Percentiles rank a stretch among this genome's conserved stretches.
phyloP scores from a whole-genome alignment of 2,329 filamentous ascomycete genomes.

The Aspergillus amoenus region DNA sequence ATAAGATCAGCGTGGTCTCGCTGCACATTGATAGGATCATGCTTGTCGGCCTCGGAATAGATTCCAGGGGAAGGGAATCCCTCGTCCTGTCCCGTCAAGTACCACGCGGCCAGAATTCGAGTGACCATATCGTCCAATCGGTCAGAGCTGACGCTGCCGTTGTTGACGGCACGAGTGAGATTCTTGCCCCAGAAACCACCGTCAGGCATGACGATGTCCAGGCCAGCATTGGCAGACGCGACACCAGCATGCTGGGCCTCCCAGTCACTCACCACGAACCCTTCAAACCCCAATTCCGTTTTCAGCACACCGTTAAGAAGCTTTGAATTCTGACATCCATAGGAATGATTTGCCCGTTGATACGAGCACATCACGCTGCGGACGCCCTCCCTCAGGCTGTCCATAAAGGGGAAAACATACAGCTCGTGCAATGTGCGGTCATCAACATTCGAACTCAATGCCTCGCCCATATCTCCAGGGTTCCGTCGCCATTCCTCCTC shows the following conservation, averaged over 20 bases:
- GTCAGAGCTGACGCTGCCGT: constrained; percentile 56
- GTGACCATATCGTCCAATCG: constrained; percentile 63
- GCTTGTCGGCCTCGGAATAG: constrained; percentile 17
- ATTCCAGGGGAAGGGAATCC: constrained; percentile 21
- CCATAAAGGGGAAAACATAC: constrained; percentile 66
- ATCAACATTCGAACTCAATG: constrained; percentile 55
- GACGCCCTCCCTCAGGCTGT: constrained; percentile 58
- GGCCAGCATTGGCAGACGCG: constrained; percentile 24
- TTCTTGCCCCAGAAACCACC: constrained; percentile 25
- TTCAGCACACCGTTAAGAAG: constrained; percentile 74
- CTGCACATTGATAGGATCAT: constrained; percentile 50
- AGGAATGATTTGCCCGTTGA: constrained; percentile 73
- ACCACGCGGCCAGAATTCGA: constrained; percentile 49
- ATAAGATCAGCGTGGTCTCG: constrained; percentile 26
- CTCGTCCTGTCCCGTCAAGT: constrained; percentile 27
- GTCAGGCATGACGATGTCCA: constrained; percentile 27
- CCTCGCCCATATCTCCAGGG: no score
- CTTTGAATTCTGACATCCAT: constrained; percentile 76
- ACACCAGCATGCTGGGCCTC: constrained; percentile 64
- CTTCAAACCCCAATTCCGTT: constrained; percentile 73
- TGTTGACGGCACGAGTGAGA: constrained; percentile 59
- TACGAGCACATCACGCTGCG: constrained; percentile 61
- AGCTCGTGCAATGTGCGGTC: constrained; percentile 65
- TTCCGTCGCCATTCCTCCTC: no score
- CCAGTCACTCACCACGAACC: constrained; percentile 82